Base-by-base conservation (phyloP, 225 moss, liverwort and hornwort genomes). In the Climacium dendroides region DNA sequence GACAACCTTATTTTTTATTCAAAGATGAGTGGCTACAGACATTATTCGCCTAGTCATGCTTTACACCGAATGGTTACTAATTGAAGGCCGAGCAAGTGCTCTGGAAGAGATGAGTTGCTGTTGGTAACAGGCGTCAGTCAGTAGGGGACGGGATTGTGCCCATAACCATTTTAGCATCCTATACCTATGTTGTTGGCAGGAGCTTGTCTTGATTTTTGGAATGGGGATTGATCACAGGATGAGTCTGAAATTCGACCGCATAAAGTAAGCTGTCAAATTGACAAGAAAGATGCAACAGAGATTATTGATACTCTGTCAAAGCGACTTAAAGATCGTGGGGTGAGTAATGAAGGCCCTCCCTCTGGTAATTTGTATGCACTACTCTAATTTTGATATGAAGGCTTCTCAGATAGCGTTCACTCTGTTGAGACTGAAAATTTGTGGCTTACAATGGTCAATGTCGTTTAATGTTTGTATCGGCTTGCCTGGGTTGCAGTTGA, bases 251-350 rank as follows among this genome's bases (percentile, higher is more conserved):
- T 92, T 43, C 90, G 94, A 47, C 94, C 93, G 16, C 93, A 96
- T 81, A 96, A 96, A 90, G 94, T 96, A 78, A 96, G 96, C 65
- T 96, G 93, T 86, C 91, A 93, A 83, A 92, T 96, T 43, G 91
- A 94, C 83, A 93, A 94, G 88, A 89, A 93, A 53, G 86, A 94
- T n/a, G 95, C 95, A 78, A 34, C 70, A 50, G 69, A 85, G 67
- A 79, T 93, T 45, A 90, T 94, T 13, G 84, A 90, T 74, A 89
- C 89, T 52, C 85, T 96, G 60, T 89, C 94, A 26, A 84, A 60
- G 69, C 90, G 93, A 58, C 89, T 96, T 10, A 80, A 91, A 85
- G 92, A 92, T 64, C 91, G 89, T 34, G 93, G 94, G 94, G 96
- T 96, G 87, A 83, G 83, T 82, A 63, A 10, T 23, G 35, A 70